These are phyloP conservation scores for Ascochyta clinopodiicola DNA, from an alignment of 2,329 filamentous ascomycete genomes.

Conservation along the genomic window DNA sequence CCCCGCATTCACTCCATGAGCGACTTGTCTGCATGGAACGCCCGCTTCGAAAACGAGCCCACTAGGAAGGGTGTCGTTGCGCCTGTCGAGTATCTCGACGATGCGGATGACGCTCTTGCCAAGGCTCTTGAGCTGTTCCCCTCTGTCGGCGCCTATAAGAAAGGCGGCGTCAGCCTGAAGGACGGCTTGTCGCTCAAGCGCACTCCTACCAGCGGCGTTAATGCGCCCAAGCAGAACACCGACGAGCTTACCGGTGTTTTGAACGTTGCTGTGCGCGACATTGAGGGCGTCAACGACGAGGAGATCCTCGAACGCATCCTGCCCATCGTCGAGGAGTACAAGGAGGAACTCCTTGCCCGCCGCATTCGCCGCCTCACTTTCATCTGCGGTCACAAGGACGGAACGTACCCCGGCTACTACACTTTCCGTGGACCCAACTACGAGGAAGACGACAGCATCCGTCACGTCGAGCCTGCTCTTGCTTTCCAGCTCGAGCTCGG, in stretches of 20 bases:
- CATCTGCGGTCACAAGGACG: slow-evolving; percentile 93
- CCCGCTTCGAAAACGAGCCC: slow-evolving; percentile 74
- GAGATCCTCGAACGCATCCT: slow-evolving; percentile 80
- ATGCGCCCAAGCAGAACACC: slow-evolving; percentile 59
- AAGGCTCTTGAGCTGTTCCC: slow-evolving; percentile 87
- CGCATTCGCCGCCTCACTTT: slow-evolving; percentile 91
- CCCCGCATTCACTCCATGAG: slow-evolving; percentile 93
- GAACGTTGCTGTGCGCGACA: slow-evolving; percentile 89
- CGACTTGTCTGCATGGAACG: slow-evolving; percentile 88
- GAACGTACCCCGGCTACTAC: slow-evolving; percentile 95
- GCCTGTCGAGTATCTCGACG: slow-evolving; percentile 90
- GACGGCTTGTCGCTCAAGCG: slow-evolving; percentile 68
- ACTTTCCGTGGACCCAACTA: slow-evolving; percentile 95
- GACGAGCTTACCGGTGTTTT: slow-evolving; percentile 90
- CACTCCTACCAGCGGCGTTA: slow-evolving; percentile 53
- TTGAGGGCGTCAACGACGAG: slow-evolving; percentile 81
- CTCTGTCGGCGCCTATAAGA: slow-evolving; percentile 60
- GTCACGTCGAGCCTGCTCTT: slow-evolving; percentile 93
- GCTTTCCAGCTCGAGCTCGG: slow-evolving; percentile 98
- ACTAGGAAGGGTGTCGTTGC: slow-evolving; percentile 92
- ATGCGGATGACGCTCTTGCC: slow-evolving; percentile 84
- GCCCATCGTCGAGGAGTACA: slow-evolving; percentile 78
- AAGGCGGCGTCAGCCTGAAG: slow-evolving; percentile 53
- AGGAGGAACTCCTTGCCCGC: slow-evolving; percentile 80
- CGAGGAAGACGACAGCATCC: slow-evolving; percentile 91